Base-by-base conservation (phyloP, 257 asterid genomes). In the Sherardia arvensis region DNA sequence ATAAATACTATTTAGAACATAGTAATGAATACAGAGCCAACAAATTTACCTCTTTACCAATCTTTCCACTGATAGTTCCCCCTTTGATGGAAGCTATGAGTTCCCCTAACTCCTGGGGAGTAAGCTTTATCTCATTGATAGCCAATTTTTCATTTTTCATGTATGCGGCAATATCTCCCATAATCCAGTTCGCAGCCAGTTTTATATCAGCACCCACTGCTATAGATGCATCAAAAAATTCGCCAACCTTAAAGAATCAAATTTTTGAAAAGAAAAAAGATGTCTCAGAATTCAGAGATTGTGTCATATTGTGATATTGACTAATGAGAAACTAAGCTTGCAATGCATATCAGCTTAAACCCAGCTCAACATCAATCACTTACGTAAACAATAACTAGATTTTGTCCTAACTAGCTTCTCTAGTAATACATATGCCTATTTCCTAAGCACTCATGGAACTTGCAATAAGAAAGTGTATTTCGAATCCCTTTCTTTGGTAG, bases 101-200 rank as follows among this genome's bases (percentile, higher is more conserved):
- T 78, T 87, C 87, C 21, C 86, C 90, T 73, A 93, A 77, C 74
- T 93, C 99, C 53, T 71, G 71, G 51, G 99, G 85, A 61, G 80
- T 77, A 74, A 93, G 96, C 68, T 90, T 90, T 75, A 90, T 81
- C 62, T 84, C 95, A 67, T 62, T 66, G 70, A 93, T 78, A 25
- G 87, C 72, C 71, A 89, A 64, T 78, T 87, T 89, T 71, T 87
- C 96, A 51, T 93, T 86, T 64, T 93, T 93, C 92, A 93, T 66
- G 72, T 85, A 87, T 25, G 95, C 95, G 81, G 97, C 93, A 73
- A 93, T 78, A 76, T 93, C 99, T 23, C 99, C 92, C 99, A 93
- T 93, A 71, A 93, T 84, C 99, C 99, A 93, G 64, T 93, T 93
- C 55, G 99, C 78, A 76, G 95, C 87, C 63, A 87, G 78, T 68